A percentile compares a stretch with the other conserved stretches of the same genome.
Evolutionary conservation across 1,139 yeast species (phyloP).

Genomic region (Sugiyamaella neomexicana): DNA sequence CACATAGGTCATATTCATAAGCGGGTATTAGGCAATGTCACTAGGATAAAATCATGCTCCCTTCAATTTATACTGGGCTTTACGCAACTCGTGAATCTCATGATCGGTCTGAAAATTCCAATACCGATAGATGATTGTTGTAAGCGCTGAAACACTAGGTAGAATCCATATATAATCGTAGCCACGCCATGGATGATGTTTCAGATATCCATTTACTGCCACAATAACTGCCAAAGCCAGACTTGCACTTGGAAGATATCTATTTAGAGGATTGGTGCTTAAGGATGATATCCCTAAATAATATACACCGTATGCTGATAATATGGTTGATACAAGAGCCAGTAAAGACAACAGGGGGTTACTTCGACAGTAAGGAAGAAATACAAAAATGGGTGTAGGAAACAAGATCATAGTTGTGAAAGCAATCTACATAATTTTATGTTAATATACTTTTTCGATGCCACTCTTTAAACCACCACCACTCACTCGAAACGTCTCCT

Average conservation of each 20-base stretch:
- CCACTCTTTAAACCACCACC: neutral
- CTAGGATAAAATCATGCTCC: slow-evolving; percentile 39
- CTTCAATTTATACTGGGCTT: slow-evolving; percentile 33
- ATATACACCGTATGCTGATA: slow-evolving; percentile 32
- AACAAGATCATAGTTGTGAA: slow-evolving; percentile 33
- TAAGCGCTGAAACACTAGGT: slow-evolving; percentile 33
- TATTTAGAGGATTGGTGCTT: slow-evolving; percentile 6
- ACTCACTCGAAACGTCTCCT: slow-evolving; percentile 28
- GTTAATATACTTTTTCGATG: neutral
- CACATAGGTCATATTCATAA: too few species aligned
- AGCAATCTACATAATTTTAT: slow-evolving; percentile 22
- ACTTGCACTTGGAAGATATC: slow-evolving; percentile 22
- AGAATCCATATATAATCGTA: slow-evolving; percentile 39
- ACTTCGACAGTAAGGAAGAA: slow-evolving; percentile 37
- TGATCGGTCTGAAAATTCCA: slow-evolving; percentile 36
- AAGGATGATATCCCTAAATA: slow-evolving; percentile 17
- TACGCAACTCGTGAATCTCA: slow-evolving; percentile 30
- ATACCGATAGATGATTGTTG: slow-evolving; percentile 30
- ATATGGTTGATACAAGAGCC: slow-evolving; percentile 32
- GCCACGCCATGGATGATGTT: slow-evolving; percentile 35
- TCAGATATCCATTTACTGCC: slow-evolving; percentile 30
- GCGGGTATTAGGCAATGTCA: too few species aligned
- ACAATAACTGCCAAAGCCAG: slow-evolving; percentile 31
- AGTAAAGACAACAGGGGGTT: slow-evolving; percentile 37
- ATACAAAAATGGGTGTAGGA: slow-evolving; percentile 39